Base-by-base conservation (phyloP, 805 yeast genomes). In the Monosporozyma aerobia region DNA sequence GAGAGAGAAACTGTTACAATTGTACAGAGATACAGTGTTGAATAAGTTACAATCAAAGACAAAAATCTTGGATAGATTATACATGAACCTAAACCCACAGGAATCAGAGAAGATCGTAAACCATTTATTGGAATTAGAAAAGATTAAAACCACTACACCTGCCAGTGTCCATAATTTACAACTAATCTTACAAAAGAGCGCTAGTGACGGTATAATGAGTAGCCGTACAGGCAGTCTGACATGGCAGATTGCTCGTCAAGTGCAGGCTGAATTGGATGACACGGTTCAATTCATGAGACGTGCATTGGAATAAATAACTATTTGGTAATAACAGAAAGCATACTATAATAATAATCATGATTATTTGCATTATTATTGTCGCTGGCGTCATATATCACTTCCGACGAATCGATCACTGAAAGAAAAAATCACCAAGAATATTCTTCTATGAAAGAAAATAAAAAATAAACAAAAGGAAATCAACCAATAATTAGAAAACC, bases 211-310 rank as follows among this genome's bases (percentile, higher is more conserved):
- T 5, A 57, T 62, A 10, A 63, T 66, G 64, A 53, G 58, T 41
- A 54, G 58, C 35, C 52, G 47, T 8, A 56, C 56, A 1, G 67
- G 63, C n/a, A 55, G 57, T 29, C 49, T 39, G 3, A 58, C 58
- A 2, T 66, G 69, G 67, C 52, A 49, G 30, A 56, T 57, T 13
- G 68, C 65, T 5, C 46, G 58, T 30, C 67, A 63, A 44, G 59
- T 63, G 14, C 71, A 67, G 51, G 23, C 53, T 2, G 69, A 67
- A 52, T 52, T 67, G 22, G 69, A 65, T 44, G 69, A 65, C 49
- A 67, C 69, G 1, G 69, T 67, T 1, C 68, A 64, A 49, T 67
- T 67, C 56, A 67, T 67, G 64, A 58, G 70, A 51, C 56, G 69
- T 44, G 70, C 69, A 35, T 49, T 67, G 16, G 69, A 64, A 41